A percentile compares a stretch with the other conserved stretches of the same genome.
Conservation (phyloP, 768 basidiomycete genomes). For the Mycena haematopus region DNA sequence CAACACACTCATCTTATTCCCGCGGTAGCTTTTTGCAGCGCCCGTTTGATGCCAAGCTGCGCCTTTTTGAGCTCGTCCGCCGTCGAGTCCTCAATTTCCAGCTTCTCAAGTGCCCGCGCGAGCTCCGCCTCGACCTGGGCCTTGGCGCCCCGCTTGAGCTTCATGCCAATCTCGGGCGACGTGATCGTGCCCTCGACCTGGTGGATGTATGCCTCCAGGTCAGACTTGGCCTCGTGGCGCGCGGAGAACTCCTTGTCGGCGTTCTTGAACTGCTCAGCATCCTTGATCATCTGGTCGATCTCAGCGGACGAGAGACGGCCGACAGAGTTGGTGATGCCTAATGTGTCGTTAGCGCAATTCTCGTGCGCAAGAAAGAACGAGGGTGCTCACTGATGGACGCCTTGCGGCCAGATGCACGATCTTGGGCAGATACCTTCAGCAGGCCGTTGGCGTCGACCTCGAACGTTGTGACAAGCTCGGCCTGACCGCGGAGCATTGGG, state of each 20-base stretch:
- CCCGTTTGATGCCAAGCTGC: constrained; percentile 93
- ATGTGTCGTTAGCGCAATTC: constrained; percentile 22
- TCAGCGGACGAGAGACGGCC: constrained; percentile 96
- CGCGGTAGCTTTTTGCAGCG: constrained; percentile 96
- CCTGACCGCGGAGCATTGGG: constrained; percentile 99
- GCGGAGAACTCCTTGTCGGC: constrained; percentile 98
- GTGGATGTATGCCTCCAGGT: constrained; percentile 97
- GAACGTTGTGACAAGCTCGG: constrained; percentile 98
- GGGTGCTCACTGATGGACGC: constrained; percentile 86
- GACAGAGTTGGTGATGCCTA: constrained; percentile 98
- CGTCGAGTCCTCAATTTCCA: constrained; percentile 95
- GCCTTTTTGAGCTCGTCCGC: constrained; percentile 96
- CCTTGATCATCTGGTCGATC: constrained; percentile 99
- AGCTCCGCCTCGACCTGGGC: constrained; percentile 95
- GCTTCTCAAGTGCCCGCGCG: constrained; percentile 96
- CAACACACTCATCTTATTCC: constrained; percentile 67
- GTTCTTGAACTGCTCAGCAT: constrained; percentile 96
- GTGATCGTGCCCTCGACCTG: constrained; percentile 97
- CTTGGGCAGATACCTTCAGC: constrained; percentile 97
- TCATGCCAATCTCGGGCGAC: constrained; percentile 95
- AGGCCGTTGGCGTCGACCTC: constrained; percentile 99
- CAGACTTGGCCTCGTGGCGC: constrained; percentile 97
- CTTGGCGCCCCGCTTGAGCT: constrained; percentile 98
- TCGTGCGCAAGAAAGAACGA: background rate
- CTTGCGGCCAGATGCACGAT: constrained; percentile 98